Evolutionary conservation across 805 yeast genomes (phyloP), one percentile per base, ranked within the genome.

Genomic region (Candida hungchunana): DNA sequence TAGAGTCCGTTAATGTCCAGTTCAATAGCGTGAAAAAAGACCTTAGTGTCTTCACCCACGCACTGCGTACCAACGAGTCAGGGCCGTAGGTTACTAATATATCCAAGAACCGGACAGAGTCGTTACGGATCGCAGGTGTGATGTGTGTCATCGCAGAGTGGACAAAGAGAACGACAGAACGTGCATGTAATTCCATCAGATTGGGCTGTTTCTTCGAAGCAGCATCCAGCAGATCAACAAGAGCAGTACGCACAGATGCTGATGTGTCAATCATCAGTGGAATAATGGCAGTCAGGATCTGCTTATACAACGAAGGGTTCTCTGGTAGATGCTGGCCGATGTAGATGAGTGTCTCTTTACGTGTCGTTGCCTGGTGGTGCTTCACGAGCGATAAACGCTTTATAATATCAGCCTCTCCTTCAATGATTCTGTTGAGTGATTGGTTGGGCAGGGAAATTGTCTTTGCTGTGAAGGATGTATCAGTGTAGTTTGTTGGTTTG

Each of bases 141-240:
- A 93, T 82, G 56, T 93, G 97, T 13, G 97, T 83, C 96, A 93
- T 90, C 4, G 96, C 94, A 34, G 90, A 81, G 48, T 82, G 83
- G 13, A 90, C 68, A 56, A 82, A 89, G 20, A 90, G 67, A n/a
- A 83, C 70, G 36, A 82, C 53, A 15, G 71, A 60, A 42, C 77
- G 62, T 51, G 78, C 64, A 63, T 82, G 86, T 18, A 82, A 57
- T 37, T 73, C 75, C 41, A 82, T 59, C 18, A 82, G 63, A 4
- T 75, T 74, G 0, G 73, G 69, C 46, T 77, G 79, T 18, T 59
- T 59, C 11, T 56, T 51, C 3, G 77, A 73, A 22, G 78, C 64
- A 7, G 68, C 67, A 4, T 61, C 58, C 5, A 81, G 59, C 10
- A 82, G 56, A 0, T 64, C 61, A 6, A 71, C 60, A 26, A 77